phyloP scores from a whole-genome alignment of 192 early-diverging fungal genomes.

The Backusella sp. region DNA sequence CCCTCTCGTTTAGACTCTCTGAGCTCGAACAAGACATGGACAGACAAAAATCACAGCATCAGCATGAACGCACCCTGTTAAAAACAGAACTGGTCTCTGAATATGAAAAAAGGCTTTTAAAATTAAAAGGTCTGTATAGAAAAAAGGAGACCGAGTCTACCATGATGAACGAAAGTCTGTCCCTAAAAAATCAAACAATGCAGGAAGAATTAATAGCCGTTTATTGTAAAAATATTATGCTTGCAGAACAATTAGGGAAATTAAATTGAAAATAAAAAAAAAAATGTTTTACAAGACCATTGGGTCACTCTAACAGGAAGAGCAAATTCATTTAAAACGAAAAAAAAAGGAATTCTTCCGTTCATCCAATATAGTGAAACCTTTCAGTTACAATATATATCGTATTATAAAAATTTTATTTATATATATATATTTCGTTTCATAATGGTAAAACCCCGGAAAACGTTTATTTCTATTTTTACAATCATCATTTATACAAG shows the following conservation, averaged over 20 bases:
- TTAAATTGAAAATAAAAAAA: not conserved
- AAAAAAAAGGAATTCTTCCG: not conserved
- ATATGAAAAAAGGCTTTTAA: not conserved
- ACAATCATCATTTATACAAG: not conserved
- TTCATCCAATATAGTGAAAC: not conserved
- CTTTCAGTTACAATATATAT: too few species aligned
- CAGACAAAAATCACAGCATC: not conserved
- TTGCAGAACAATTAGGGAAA: not conserved
- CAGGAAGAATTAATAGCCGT: not conserved
- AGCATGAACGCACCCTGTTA: not conserved
- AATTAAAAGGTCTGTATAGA: not conserved
- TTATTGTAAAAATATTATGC: not conserved
- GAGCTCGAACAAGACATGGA: slow-evolving; percentile 8
- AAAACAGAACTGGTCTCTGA: not conserved
- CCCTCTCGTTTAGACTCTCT: not conserved
- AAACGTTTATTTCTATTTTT: not conserved
- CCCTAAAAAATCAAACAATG: not conserved
- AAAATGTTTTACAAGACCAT: not conserved
- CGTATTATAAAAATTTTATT: not conserved
- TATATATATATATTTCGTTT: not conserved
- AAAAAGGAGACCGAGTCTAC: not conserved
- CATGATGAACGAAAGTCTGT: not conserved
- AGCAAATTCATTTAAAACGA: not conserved
- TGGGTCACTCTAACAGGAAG: not conserved
- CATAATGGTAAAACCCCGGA: not conserved